A percentile compares a stretch with the other conserved stretches of the same genome.
These are phyloP conservation scores for Paecilomyces sp. DNA, from an alignment of 2,329 filamentous ascomycete species.

Conservation along the genomic window DNA sequence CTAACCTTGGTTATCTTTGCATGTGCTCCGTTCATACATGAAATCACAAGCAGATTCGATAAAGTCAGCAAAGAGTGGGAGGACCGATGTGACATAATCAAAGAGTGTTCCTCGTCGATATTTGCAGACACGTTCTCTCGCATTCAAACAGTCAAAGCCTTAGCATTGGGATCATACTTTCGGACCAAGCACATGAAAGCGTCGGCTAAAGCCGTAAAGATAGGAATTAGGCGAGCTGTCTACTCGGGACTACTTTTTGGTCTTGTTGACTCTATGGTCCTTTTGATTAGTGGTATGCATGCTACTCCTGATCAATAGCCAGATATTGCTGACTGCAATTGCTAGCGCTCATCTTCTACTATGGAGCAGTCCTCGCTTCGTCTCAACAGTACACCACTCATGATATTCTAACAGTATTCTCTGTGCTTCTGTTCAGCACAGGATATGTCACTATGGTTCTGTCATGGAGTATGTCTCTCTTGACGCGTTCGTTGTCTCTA, in stretches of 20 bases:
- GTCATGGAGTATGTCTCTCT: conserved; percentile 44
- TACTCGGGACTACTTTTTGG: conserved; percentile 69
- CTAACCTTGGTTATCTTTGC: conserved; percentile 70
- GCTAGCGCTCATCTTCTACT: conserved; percentile 71
- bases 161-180: conserved; percentile 70
- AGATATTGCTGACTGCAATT: neutral
- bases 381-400: conserved; percentile 44
- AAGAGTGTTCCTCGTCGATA: conserved; percentile 44
- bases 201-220: conserved; percentile 44
- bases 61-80: conserved; percentile 66
- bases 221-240: conserved; percentile 60
- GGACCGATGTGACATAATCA: conserved; percentile 55
- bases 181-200: conserved; percentile 52
- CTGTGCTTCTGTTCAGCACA: conserved; percentile 77
- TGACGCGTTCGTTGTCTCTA: neutral
- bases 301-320: too few relatives aligned
- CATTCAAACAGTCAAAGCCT: conserved; percentile 67
- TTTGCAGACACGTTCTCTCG: conserved; percentile 60
- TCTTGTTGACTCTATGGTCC: conserved; percentile 64
- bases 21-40: conserved; percentile 60
- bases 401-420: conserved; percentile 65
- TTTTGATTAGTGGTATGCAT: conserved; percentile 55
- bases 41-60: conserved; percentile 59
- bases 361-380: conserved; percentile 60
- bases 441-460: conserved; percentile 64